Evolutionary conservation across 768 basidiomycete species (phyloP), one percentile per base, ranked within the genome.

Genomic region (Royoungia palumana): DNA sequence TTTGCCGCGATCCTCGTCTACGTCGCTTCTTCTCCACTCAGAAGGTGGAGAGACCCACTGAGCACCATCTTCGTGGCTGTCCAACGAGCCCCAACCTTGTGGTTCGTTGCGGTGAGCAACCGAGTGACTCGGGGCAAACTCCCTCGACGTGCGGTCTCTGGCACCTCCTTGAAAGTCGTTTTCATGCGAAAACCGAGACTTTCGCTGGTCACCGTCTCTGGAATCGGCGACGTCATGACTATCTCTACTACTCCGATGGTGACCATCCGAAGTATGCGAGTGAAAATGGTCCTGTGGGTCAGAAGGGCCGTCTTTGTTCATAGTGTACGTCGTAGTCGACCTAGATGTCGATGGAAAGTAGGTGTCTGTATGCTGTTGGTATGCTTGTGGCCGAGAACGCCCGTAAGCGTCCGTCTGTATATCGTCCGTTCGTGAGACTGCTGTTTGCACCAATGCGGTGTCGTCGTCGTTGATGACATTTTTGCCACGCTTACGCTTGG

Each of bases 401-500:
- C 80, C 65, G 66, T 80, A 82, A 49, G 73, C 64, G 52, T 82
- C 78, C 59, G 75, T 63, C 67, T 71, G 74, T 48, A 70, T 60
- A 55, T 83, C 80, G 52, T 81, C 80, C 55, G 59, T 64, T 65
- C 75, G 78, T 61, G 74, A 68, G 66, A 71, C 73, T 28, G 48
- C 25, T 69, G 64, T 72, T 47, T 57, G 75, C 52, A 69, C 67
- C 57, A 59, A 57, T 40, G 42, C 41, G 22, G 53, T 54, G 55
- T 77, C 75, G 54, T 81, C 78, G 56, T 76, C 74, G 57, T 77
- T 75, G 53, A 75, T 68, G 54, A 70, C 75, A 62, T 75, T 79
- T 66, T 73, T 73, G 47, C 68, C 70, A 64, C 78, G 77, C 62
- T 77, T 75, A 57, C 79, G 72, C 61, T 79, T 75, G 59, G 72